These are phyloP conservation scores for Xylogone sp. DNA, from an alignment of 2,329 filamentous ascomycete species.

Conservation along the genomic window DNA sequence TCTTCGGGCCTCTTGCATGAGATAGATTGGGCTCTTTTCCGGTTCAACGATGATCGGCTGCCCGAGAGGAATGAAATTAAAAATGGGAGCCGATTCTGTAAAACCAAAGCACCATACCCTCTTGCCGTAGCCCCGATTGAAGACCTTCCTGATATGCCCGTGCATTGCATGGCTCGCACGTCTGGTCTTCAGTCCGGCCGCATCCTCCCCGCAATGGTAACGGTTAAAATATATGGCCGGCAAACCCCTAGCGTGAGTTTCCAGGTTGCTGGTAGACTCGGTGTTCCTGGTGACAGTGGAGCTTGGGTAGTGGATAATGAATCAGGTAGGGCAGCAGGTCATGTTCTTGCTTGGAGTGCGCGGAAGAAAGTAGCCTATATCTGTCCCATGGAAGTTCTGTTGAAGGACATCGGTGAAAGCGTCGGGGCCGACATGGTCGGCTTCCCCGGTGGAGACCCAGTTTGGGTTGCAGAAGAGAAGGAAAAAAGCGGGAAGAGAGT, in stretches of 20 bases:
- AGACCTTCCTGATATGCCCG: slow-evolving; percentile 68
- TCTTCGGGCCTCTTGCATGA: slow-evolving; percentile 72
- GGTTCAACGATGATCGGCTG: slow-evolving; percentile 67
- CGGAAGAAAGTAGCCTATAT: slow-evolving; percentile 84
- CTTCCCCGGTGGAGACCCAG: slow-evolving; percentile 57
- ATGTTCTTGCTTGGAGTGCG: slow-evolving; percentile 84
- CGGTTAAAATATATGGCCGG: slow-evolving; percentile 84
- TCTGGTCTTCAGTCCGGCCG: slow-evolving; percentile 77
- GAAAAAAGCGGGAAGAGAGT: not conserved
- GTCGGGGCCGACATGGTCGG: slow-evolving; percentile 67
- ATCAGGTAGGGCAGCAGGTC: slow-evolving; percentile 78
- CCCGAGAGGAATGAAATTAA: slow-evolving; percentile 71
- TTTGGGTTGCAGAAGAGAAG: slow-evolving; percentile 7
- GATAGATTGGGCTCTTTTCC: slow-evolving; percentile 92
- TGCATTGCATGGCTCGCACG: slow-evolving; percentile 86
- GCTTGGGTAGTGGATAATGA: slow-evolving; percentile 86
- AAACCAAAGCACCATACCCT: slow-evolving; percentile 39
- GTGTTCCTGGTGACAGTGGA: slow-evolving; percentile 83
- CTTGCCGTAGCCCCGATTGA: slow-evolving; percentile 55
- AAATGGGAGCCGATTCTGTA: slow-evolving; percentile 25
- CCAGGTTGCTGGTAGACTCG: slow-evolving; percentile 52
- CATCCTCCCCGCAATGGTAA: slow-evolving; percentile 73
- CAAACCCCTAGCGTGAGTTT: slow-evolving; percentile 73
- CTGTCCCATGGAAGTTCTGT: slow-evolving; percentile 87
- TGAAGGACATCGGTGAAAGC: slow-evolving; percentile 80